A percentile compares a stretch with the other conserved stretches of the same genome.
These are phyloP conservation scores for Juncus effusus DNA, from an alignment of 176 grass and related monocot species.

Conservation along the genomic window DNA sequence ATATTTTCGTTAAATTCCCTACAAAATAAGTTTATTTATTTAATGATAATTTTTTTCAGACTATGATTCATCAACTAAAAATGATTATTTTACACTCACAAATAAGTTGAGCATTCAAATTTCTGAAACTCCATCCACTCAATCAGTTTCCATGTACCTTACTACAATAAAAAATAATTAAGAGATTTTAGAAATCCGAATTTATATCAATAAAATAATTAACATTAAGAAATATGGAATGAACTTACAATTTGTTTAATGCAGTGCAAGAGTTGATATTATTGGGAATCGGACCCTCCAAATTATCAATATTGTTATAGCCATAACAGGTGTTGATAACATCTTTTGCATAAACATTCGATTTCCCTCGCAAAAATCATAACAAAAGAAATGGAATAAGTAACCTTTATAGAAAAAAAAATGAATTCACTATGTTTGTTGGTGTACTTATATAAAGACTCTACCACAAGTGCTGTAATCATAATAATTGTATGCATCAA, in stretches of 20 bases:
- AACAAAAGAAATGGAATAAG: too few species aligned
- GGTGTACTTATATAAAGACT: too few species aligned
- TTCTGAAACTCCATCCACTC: slow-evolving; percentile 74
- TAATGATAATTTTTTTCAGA: background rate
- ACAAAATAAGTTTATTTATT: slow-evolving; percentile 3
- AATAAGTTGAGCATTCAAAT: slow-evolving; percentile 77
- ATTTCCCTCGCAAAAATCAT: too few species aligned
- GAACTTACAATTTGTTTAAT: slow-evolving; percentile 95
- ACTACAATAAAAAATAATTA: background rate
- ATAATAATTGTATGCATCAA: too few species aligned
- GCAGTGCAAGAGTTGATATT: slow-evolving; percentile 90
- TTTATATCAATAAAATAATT: background rate
- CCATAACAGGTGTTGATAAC: too few species aligned
- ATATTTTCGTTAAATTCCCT: slow-evolving; percentile 14
- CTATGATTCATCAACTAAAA: slow-evolving; percentile 7
- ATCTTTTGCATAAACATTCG: too few species aligned
- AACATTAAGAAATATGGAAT: background rate
- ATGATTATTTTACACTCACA: slow-evolving; percentile 52
- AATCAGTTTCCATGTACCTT: slow-evolving; percentile 26
- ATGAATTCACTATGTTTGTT: too few species aligned
- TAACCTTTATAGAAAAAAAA: too few species aligned
- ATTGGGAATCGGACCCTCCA: slow-evolving; percentile 76
- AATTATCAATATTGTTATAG: slow-evolving; percentile 35
- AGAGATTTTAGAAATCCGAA: background rate
- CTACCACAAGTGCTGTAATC: too few species aligned